Percentiles rank a stretch among this genome's conserved stretches.
These are phyloP conservation scores for Senna tora DNA, from an alignment of 306 rosid species.

Conservation along the genomic window DNA sequence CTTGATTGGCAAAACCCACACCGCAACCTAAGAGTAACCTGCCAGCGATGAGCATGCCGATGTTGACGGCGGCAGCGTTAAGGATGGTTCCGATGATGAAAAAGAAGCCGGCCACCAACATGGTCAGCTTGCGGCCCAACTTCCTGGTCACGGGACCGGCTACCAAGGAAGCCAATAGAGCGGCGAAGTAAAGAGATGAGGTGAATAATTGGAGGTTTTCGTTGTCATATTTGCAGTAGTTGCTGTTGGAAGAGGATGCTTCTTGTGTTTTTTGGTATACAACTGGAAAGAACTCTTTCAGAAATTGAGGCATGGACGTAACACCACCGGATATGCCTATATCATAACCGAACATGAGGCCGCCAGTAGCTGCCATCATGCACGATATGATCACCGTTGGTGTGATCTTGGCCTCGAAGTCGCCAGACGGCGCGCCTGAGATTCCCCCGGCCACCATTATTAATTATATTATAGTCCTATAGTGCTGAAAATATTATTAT, in stretches of 20 bases:
- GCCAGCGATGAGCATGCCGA: constrained; percentile 61
- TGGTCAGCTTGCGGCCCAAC: constrained; percentile 61
- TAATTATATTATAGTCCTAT: too few relatives aligned
- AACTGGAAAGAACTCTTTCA: constrained; percentile 61
- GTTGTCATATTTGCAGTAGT: constrained; percentile 82
- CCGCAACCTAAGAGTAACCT: constrained; percentile 73
- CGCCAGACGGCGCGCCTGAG: constrained; percentile 2
- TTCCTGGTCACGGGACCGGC: constrained; percentile 62
- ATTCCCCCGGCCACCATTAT: constrained; percentile 55
- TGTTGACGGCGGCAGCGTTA: constrained; percentile 48
- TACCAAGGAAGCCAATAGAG: constrained; percentile 57
- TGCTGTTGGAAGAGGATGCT: constrained; percentile 29
- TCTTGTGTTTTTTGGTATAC: constrained; percentile 47
- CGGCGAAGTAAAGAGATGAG: constrained; percentile 83
- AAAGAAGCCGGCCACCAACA: constrained; percentile 71
- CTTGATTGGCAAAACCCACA: constrained; percentile 85
- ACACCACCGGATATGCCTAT: constrained; percentile 78
- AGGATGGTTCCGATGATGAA: constrained; percentile 61
- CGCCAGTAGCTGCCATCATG: constrained; percentile 62
- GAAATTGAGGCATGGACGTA: constrained; percentile 64
- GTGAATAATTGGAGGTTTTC: constrained; percentile 74
- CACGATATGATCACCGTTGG: constrained; percentile 52
- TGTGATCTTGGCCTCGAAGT: constrained; percentile 58
- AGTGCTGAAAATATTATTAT: neutral
- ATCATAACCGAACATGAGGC: constrained; percentile 75